Base-by-base conservation (phyloP, 495 filamentous ascomycete genomes). In the Aspergillus affinis region DNA sequence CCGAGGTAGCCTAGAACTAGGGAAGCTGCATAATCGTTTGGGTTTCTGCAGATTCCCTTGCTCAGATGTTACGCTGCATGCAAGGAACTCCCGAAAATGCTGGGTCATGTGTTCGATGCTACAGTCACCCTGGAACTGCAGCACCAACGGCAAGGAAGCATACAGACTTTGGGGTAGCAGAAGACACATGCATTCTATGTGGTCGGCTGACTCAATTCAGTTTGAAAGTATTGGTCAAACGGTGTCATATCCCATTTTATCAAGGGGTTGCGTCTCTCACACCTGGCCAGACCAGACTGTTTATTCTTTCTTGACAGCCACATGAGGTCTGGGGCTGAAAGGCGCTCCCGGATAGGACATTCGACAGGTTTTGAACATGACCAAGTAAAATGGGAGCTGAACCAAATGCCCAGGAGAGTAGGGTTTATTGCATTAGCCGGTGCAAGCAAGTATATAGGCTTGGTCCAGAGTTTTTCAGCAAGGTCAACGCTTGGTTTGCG, bases 11-110 rank as follows among this genome's bases (percentile, higher is more conserved):
- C 55, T 48, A 51, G 55, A 58, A 9, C 29, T 26, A 4, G 47
- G 13, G 17, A 48, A 27, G 15, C 47, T 15, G 32, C 48, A 23
- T 46, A 32, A n/a, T 7, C 17, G 9, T 49, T 46, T 13, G 26
- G 55, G 21, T 48, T 57, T 21, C 46, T 50, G 55, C 47, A 51
- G 23, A 26, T 41, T 46, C 55, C 55, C 55, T 58, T 58, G 46
- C 55, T 44, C 21, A 21, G 46, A 20, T 21, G 46, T 50, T 30
- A 29, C 46, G 50, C 18, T 23, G 18, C 13, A 58, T 45, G 46
- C 47, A 58, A 57, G 54, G 54, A 57, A 0, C 19, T 13, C 13
- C 36, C 36, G 36, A 41, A 41, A 17, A 10, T 1, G 15, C 15
- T 41, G 36, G 36, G 26, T 30, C 26, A n/a, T 27, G 8, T n/a